Percentiles rank a stretch among this genome's conserved stretches.
phyloP scores from a whole-genome alignment of 306 rosid species.

The Pyrus bretschneideri region DNA sequence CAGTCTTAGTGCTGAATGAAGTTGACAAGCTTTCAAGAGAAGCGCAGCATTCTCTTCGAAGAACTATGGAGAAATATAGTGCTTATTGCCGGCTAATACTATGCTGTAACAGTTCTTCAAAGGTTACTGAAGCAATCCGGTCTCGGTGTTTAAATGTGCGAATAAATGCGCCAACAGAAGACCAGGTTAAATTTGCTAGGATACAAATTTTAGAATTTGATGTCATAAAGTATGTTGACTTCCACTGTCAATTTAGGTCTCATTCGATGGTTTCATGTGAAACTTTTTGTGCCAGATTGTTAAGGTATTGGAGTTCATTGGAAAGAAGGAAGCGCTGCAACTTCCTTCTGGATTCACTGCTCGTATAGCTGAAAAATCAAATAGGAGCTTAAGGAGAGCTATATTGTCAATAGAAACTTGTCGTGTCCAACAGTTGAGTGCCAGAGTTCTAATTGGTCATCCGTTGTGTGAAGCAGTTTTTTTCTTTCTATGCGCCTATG shows the following conservation, averaged over 20 bases:
- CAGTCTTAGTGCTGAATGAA: constrained; percentile 85
- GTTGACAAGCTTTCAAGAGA: constrained; percentile 94
- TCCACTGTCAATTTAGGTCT: background rate
- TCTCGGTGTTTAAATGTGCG: constrained; percentile 89
- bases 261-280: background rate
- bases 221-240: background rate
- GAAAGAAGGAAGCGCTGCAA: constrained; percentile 81
- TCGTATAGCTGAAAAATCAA: constrained; percentile 77
- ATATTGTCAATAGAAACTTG: constrained; percentile 86
- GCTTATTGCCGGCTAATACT: constrained; percentile 82
- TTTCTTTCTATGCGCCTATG: background rate
- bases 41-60: constrained; percentile 89
- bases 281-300: constrained; percentile 42
- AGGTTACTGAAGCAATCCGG: constrained; percentile 92
- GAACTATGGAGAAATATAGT: constrained; percentile 96
- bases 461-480: background rate
- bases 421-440: constrained; percentile 78
- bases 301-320: constrained; percentile 62
- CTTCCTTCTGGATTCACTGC: constrained; percentile 69
- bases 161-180: constrained; percentile 75
- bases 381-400: constrained; percentile 77
- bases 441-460: constrained; percentile 6
- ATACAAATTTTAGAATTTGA: background rate
- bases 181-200: constrained; percentile 43
- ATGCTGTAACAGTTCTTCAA: constrained; percentile 94